phyloP scores from a whole-genome alignment of 2,329 filamentous ascomycete species.

The Rutstroemia sp. region DNA sequence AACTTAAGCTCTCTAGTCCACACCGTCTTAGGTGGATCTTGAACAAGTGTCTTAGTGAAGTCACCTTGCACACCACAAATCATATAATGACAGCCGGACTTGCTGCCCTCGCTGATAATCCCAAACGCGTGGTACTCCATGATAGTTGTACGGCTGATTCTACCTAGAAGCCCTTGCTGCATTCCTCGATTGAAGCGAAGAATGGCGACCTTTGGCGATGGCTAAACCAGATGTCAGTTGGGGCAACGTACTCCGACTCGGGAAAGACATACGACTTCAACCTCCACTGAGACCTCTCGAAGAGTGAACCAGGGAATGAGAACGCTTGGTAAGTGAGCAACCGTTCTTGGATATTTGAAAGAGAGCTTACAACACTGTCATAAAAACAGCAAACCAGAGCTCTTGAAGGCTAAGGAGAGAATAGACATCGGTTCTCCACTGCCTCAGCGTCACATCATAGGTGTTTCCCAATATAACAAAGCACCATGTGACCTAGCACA shows the following conservation, averaged over 20 bases:
- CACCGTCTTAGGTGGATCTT: slow-evolving; percentile 33
- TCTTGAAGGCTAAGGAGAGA: slow-evolving; percentile 26
- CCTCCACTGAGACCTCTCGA: slow-evolving; percentile 33
- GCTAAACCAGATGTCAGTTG: slow-evolving; percentile 26
- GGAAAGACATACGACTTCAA: slow-evolving; percentile 31
- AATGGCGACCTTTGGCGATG: slow-evolving; percentile 35
- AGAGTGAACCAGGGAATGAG: slow-evolving; percentile 36
- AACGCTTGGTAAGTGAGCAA: slow-evolving; percentile 33
- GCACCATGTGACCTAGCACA: slow-evolving; percentile 31
- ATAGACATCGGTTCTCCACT: slow-evolving; percentile 31
- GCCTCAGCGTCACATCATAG: slow-evolving; percentile 31
- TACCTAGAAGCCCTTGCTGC: slow-evolving; percentile 35
- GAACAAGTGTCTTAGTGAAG: slow-evolving; percentile 34
- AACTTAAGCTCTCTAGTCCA: slow-evolving; percentile 37
- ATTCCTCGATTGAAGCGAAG: slow-evolving; percentile 35
- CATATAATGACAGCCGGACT: slow-evolving; percentile 34
- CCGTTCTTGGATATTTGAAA: slow-evolving; percentile 12
- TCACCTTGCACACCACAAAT: slow-evolving; percentile 37
- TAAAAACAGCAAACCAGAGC: no score
- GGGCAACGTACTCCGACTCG: background rate
- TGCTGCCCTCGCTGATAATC: slow-evolving; percentile 35
- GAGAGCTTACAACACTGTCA: no score
- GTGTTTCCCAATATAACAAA: slow-evolving; percentile 34
- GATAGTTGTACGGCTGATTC: slow-evolving; percentile 35
- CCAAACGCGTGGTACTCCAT: slow-evolving; percentile 39